Percentiles rank a stretch among this genome's conserved stretches.
Conservation (phyloP, 176 grass and related monocot genomes). For the Zizania latifolia region DNA sequence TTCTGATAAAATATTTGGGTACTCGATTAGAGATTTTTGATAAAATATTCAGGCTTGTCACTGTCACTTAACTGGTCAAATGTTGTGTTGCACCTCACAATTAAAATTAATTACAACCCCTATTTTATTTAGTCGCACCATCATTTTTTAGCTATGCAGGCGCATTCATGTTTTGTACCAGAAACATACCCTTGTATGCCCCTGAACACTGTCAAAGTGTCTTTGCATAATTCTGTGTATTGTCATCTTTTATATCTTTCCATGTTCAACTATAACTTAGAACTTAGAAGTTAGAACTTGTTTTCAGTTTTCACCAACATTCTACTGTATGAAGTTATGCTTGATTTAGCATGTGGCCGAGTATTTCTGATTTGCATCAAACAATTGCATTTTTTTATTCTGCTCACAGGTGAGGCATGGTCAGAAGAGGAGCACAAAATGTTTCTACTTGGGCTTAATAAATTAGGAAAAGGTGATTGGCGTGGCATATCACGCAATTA, state of each 20-base stretch:
- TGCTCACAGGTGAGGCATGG: conserved; percentile 52
- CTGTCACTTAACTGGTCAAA: neutral
- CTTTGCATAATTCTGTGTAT: neutral
- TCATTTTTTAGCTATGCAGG: too few species aligned
- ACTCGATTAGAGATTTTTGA: neutral
- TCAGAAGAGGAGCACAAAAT: conserved; percentile 70
- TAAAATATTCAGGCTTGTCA: conserved; percentile 7
- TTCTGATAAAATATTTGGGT: neutral
- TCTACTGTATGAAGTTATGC: neutral
- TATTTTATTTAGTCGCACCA: neutral
- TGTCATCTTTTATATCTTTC: neutral
- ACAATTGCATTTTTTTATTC: conserved; percentile 12
- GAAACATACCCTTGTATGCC: neutral
- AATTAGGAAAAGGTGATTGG: conserved; percentile 72
- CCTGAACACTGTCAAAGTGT: neutral
- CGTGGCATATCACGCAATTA: conserved; percentile 57
- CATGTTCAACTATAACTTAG: neutral
- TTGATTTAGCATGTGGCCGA: neutral
- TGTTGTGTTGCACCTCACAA: neutral
- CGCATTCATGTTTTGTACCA: neutral
- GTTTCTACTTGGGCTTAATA: conserved; percentile 52
- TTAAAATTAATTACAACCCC: neutral
- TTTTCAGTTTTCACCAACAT: too few species aligned
- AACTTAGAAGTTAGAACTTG: too few species aligned
- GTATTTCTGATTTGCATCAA: neutral